Evolutionary conservation across 139 green algal genomes (phyloP), one percentile per base, ranked within the genome.

Genomic region (Zygnema cylindricum): DNA sequence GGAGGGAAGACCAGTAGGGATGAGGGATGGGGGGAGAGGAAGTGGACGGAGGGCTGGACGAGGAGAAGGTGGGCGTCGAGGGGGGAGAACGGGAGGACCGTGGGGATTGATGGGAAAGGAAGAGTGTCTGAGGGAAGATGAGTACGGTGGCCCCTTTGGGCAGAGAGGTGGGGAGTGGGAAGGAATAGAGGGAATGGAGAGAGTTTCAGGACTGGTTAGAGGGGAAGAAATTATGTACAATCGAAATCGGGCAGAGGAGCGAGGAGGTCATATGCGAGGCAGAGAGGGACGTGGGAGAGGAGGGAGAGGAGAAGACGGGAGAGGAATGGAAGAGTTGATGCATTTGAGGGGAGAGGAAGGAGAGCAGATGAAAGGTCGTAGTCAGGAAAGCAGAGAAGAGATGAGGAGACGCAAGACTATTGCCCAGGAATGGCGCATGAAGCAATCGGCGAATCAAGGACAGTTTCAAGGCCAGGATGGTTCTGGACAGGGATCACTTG

Each of bases 151-250:
- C 49, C 36, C 54, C 43, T 86, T 42, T 86, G 43, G 32, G 85
- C 25, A 55, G 76, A 25, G n/a, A 85, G 54, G 42, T 85, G 81
- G 25, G 85, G 25, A 41, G 36, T 85, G 32, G 81, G 49, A 41
- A 86, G 57, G 81, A 86, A 11, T 85, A 22, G 32, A 85, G 81
- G 36, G 77, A 76, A 2, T 76, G 39, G 33, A 85, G 11, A 43
- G 77, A 43, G 77, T 7, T 11, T 2, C 3, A 55, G 33, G 35
- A n/a, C 21, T 49, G 3, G 11, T 76, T 11, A 85, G 77, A 84
- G 35, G 43, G 1, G 21, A 36, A 85, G 79, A 54, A 36, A 1
- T 32, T 82, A 43, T 38, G 42, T 25, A 76, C 30, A 7, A 21
- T 33, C 38, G 39, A 86, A 57, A 86, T 25, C 16, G 55, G 49